Evolutionary conservation across 108 stramenopile species (phyloP).

Genomic region (Discostella stelligeroides): DNA sequence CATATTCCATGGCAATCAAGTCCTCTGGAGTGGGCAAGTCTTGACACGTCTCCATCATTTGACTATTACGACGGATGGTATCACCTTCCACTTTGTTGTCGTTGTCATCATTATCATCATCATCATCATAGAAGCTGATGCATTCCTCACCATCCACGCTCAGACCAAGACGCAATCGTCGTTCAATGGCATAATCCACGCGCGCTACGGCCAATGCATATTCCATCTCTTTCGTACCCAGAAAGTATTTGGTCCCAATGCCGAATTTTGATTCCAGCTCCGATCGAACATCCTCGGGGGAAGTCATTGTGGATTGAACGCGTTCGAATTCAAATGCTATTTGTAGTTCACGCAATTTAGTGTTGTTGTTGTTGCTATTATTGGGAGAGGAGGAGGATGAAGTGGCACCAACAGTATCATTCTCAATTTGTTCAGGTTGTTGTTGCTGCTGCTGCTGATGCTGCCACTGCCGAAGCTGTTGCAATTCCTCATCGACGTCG

Average conservation of each 20-base stretch:
- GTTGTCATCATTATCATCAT: constrained; percentile 1
- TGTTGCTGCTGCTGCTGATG: too few species aligned
- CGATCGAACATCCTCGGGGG: constrained; percentile 8
- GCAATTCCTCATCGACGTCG: too few species aligned
- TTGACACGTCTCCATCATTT: too few species aligned
- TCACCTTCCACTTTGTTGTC: too few species aligned
- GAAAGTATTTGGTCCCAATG: constrained; percentile 41
- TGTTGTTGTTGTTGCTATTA: too few species aligned
- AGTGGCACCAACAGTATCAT: too few species aligned
- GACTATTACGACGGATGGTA: too few species aligned
- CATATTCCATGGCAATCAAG: constrained; percentile 44
- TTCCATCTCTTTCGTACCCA: constrained; percentile 48
- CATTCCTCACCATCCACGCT: constrained; percentile 30
- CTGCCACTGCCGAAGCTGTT: too few species aligned
- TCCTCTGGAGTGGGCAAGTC: constrained; percentile 32
- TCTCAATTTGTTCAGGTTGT: too few species aligned
- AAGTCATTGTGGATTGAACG: constrained; percentile 14
- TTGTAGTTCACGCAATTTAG: constrained; percentile 40
- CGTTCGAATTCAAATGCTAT: constrained; percentile 50
- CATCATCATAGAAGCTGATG: constrained; percentile 6
- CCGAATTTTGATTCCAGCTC: constrained; percentile 39
- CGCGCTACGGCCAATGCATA: constrained; percentile 48
- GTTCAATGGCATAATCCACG: constrained; percentile 39
- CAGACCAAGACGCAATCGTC: constrained; percentile 11
- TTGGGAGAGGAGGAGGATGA: too few species aligned